Evolutionary conservation across 768 basidiomycete genomes (phyloP), one percentile per base, ranked within the genome.

Genomic region (Rubroboletus satanas): DNA sequence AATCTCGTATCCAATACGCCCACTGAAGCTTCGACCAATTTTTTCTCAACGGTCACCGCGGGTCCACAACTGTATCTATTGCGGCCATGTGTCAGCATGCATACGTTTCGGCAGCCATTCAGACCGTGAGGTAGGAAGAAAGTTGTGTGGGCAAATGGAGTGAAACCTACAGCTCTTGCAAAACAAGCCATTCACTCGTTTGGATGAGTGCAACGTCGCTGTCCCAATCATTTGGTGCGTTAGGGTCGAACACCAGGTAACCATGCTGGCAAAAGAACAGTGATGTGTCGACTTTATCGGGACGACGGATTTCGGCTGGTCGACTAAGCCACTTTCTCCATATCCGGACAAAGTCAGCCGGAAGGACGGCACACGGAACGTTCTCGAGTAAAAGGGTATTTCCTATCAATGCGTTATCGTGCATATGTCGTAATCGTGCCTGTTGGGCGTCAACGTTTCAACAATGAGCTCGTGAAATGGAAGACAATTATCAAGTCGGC

Each of bases 311-410:
- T 54, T 81, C 80, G 7, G 75, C 70, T 15, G 87, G 87, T 49
- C 77, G 78, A 50, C 73, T 72, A 7, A 85, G 64, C 92, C 92
- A 93, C 52, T 77, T 75, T 51, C 76, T 76, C 92, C 92, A 94
- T 37, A 73, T 62, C 26, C 78, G 82, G 46, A 86, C 70, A 64
- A 92, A 94, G 2, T 73, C 74, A 31, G 79, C 71, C 8, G 86
- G 79, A 38, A 89, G 69, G 38, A 89, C 72, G 11, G 83, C 84
- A 60, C 79, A 85, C 9, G 78, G 72, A 35, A 77, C 72, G 45
- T 79, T 74, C 43, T 81, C 78, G 14, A 80, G 73, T 18, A 78
- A 66, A n/a, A 69, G 62, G 50, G 71, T 75, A 55, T 75, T 75
- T 48, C 75, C 77, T 55, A 71, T 78, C 47, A 82, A 63, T 49